phyloP scores from a whole-genome alignment of 2,329 filamentous ascomycete genomes.

The Setomelanomma holmii region DNA sequence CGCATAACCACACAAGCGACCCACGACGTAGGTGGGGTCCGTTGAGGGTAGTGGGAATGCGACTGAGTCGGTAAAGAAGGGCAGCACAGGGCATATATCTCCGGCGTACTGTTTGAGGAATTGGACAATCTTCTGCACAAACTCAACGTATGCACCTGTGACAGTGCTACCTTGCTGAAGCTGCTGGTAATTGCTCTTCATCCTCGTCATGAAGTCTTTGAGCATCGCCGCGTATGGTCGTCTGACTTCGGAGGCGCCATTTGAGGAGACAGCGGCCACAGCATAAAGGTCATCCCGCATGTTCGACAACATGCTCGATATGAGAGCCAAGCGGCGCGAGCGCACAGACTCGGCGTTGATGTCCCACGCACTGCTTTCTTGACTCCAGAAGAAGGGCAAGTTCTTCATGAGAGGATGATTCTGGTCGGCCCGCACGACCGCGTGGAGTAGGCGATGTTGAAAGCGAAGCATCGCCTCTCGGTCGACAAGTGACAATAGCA shows the following conservation, averaged over 20 bases:
- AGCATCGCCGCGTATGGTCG: constrained; percentile 60
- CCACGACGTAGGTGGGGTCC: constrained; percentile 69
- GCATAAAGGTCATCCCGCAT: constrained; percentile 61
- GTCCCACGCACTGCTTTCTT: constrained; percentile 48
- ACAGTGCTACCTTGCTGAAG: constrained; percentile 49
- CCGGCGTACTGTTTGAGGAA: constrained; percentile 67
- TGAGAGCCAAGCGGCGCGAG: constrained; percentile 60
- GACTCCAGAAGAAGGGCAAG: constrained; percentile 61
- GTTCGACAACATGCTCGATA: constrained; percentile 65
- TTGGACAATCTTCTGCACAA: constrained; percentile 66
- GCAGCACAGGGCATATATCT: constrained; percentile 63
- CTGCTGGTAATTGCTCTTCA: constrained; percentile 68
- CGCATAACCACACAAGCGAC: constrained; percentile 65
- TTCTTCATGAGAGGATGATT: constrained; percentile 61
- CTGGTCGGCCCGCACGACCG: constrained; percentile 58
- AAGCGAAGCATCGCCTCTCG: constrained; percentile 67
- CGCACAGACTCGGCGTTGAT: constrained; percentile 62
- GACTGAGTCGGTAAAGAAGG: constrained; percentile 67
- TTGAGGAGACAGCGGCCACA: constrained; percentile 37
- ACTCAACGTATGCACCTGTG: constrained; percentile 65
- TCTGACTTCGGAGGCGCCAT: constrained; percentile 45
- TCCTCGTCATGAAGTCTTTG: constrained; percentile 64
- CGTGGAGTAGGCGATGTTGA: constrained; percentile 64
- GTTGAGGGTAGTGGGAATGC: constrained; percentile 66
- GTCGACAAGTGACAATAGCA: constrained; percentile 65